A percentile compares a stretch with the other conserved stretches of the same genome.
Conservation (phyloP, 2,329 filamentous ascomycete species). For the Aspergillus intermedius region DNA sequence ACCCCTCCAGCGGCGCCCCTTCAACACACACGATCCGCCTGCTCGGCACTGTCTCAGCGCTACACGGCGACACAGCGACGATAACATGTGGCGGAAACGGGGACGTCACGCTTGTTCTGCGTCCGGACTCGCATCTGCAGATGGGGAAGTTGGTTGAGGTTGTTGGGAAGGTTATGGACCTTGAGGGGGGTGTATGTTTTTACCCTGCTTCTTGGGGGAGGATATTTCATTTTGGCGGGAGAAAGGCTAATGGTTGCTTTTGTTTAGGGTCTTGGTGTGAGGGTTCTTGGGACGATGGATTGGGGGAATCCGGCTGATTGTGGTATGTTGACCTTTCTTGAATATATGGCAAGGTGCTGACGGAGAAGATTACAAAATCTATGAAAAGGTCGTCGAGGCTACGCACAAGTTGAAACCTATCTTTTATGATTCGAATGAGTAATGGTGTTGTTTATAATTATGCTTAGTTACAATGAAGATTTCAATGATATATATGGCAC, state of each 20-base stretch:
- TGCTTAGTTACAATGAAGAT: too few species aligned
- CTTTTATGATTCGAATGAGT: conserved; percentile 55
- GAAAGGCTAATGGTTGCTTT: conserved; percentile 2
- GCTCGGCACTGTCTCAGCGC: conserved; percentile 74
- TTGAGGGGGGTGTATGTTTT: conserved; percentile 33
- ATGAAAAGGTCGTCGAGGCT: conserved; percentile 73
- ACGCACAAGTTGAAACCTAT: conserved; percentile 76
- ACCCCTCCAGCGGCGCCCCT: conserved; percentile 40
- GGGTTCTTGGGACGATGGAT: conserved; percentile 37
- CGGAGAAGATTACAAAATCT: conserved; percentile 63
- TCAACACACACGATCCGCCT: conserved; percentile 67
- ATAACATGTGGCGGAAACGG: conserved; percentile 67
- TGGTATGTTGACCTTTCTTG: conserved; percentile 23
- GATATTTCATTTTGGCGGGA: not conserved
- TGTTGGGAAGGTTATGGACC: conserved; percentile 40
- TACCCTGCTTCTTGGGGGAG: not conserved
- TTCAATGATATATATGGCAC: too few species aligned
- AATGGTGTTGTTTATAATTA: not conserved
- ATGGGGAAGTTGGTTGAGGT: conserved; percentile 42
- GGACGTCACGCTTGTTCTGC: conserved; percentile 65
- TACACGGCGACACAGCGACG: conserved; percentile 72
- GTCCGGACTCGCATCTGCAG: conserved; percentile 47
- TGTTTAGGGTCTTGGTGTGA: conserved; percentile 32
- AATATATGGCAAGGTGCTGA: not conserved
- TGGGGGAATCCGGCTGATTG: conserved; percentile 37